Conservation (phyloP, 2,329 filamentous ascomycete genomes). For the Ceratocystis smalleyi region DNA sequence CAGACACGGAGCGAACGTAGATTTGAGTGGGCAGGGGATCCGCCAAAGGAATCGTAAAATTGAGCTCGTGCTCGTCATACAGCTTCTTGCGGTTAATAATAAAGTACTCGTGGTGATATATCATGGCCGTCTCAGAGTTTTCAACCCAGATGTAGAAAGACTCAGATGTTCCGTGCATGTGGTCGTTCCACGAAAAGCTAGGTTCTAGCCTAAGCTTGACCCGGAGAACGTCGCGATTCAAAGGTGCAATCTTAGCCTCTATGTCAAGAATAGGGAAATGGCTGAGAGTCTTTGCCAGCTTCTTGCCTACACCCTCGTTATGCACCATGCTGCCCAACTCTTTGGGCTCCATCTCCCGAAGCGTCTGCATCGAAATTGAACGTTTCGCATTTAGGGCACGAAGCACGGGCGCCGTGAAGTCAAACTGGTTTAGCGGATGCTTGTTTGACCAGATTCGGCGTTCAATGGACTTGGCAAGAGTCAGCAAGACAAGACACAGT, state of each 20-base stretch:
- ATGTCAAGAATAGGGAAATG: conserved; percentile 87
- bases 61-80: conserved; percentile 90
- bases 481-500: conserved; percentile 80
- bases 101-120: conserved; percentile 96
- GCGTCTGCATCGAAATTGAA: conserved; percentile 56
- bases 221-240: conserved; percentile 88
- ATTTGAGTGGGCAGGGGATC: conserved; percentile 92
- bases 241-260: conserved; percentile 84
- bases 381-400: conserved; percentile 75
- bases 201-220: conserved; percentile 75
- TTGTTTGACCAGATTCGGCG: conserved; percentile 90
- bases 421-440: conserved; percentile 90
- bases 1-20: conserved; percentile 85
- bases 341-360: conserved; percentile 82
- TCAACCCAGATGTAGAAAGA: conserved; percentile 99
- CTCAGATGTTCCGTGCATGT: conserved; percentile 82
- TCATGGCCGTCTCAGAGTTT: conserved; percentile 92
- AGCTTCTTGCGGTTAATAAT: conserved; percentile 81
- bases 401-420: conserved; percentile 68
- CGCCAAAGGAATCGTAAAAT: conserved; percentile 89
- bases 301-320: conserved; percentile 73
- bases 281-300: conserved; percentile 63
- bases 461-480: conserved; percentile 91
- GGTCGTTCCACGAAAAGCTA: conserved; percentile 89
- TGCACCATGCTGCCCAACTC: conserved; percentile 87